Percentiles rank a stretch among this genome's conserved stretches.
These are phyloP conservation scores for Yamadazyma sp. DNA, from an alignment of 805 yeast genomes.

Conservation along the genomic window DNA sequence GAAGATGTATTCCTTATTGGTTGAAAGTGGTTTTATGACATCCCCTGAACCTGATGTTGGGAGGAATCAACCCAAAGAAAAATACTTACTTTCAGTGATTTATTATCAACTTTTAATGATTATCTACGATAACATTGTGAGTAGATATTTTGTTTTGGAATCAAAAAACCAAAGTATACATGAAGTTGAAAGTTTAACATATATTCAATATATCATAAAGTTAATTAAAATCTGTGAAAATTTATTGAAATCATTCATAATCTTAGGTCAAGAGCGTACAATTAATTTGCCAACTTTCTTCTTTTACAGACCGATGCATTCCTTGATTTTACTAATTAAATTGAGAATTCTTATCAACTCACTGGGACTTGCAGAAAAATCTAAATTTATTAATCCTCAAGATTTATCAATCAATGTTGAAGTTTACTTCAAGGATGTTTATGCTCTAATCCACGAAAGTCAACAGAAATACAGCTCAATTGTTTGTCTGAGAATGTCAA, in stretches of 20 bases:
- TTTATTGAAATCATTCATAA: slow-evolving; percentile 43
- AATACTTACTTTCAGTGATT: slow-evolving; percentile 39
- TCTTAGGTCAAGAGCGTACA: slow-evolving; percentile 34
- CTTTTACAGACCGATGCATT: slow-evolving; percentile 53
- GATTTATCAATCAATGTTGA: slow-evolving; percentile 21
- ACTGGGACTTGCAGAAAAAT: slow-evolving; percentile 21
- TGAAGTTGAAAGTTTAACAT: slow-evolving; percentile 24
- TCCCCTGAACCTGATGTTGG: slow-evolving; percentile 14
- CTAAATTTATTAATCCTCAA: slow-evolving; percentile 12
- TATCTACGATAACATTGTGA: slow-evolving; percentile 51
- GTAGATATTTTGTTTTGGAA: slow-evolving; percentile 24
- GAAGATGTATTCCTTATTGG: slow-evolving; percentile 34
- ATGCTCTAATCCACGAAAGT: slow-evolving; percentile 17
- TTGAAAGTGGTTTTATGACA: slow-evolving; percentile 38
- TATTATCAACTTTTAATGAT: slow-evolving; percentile 51
- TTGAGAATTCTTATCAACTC: slow-evolving; percentile 45
- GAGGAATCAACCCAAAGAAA: slow-evolving; percentile 28
- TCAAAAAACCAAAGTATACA: slow-evolving; percentile 4
- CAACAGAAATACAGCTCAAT: slow-evolving; percentile 18
- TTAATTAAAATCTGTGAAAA: slow-evolving; percentile 46
- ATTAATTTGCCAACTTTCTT: slow-evolving; percentile 48
- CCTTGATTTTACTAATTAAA: slow-evolving; percentile 46
- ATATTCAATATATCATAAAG: slow-evolving; percentile 36
- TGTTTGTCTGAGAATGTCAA: slow-evolving; percentile 22
- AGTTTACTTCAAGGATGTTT: slow-evolving; percentile 16